Percentiles rank a stretch among this genome's conserved stretches.
Conservation (phyloP, 208 protist genomes). For the Leishmania aethiopica region DNA sequence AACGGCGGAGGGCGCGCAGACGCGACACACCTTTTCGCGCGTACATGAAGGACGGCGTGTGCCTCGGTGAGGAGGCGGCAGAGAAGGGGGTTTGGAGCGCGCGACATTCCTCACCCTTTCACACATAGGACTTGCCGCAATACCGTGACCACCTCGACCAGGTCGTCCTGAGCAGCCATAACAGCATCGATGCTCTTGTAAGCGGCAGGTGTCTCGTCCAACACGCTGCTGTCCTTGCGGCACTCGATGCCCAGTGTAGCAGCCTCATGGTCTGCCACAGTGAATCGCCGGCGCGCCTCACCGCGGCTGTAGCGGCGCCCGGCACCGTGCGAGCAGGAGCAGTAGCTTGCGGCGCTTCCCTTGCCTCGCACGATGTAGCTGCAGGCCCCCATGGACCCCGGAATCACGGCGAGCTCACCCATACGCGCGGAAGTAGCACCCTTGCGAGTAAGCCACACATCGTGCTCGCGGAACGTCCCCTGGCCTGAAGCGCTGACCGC, state of each 20-base stretch:
- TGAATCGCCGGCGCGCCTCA: conserved; percentile 81
- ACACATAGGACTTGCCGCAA: conserved; percentile 86
- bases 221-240: conserved; percentile 75
- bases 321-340: conserved; percentile 85
- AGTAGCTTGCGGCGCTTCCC: conserved; percentile 72
- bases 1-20: background rate
- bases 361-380: conserved; percentile 91
- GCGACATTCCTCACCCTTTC: conserved; percentile 61
- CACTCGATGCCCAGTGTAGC: conserved; percentile 76
- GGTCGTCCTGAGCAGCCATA: conserved; percentile 75
- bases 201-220: conserved; percentile 85
- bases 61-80: background rate
- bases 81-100: background rate
- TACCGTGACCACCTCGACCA: conserved; percentile 75
- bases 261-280: conserved; percentile 64
- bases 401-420: conserved; percentile 88
- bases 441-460: conserved; percentile 89
- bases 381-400: conserved; percentile 84
- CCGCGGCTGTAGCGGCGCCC: conserved; percentile 76
- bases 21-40: background rate
- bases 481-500: background rate
- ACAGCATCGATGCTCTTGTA: conserved; percentile 92
- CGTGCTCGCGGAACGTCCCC: conserved; percentile 26
- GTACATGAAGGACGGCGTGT: background rate
- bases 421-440: conserved; percentile 77